Base-by-base conservation (phyloP, 108 stramenopile genomes). In the Cyclostephanos tholiformis region DNA sequence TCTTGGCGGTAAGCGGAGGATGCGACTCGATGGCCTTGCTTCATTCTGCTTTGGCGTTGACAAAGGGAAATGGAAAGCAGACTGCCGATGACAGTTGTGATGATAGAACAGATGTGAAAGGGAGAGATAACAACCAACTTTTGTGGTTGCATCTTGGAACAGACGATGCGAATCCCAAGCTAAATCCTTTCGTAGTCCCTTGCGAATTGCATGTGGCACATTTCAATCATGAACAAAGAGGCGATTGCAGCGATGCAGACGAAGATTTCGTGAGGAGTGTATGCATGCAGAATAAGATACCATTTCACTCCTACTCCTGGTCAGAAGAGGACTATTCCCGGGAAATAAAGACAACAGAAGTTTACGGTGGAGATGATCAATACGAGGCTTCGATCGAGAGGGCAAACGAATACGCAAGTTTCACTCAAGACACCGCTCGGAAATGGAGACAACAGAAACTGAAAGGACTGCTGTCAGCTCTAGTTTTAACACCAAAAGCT, bases 21-120 rank as follows among this genome's bases (percentile, higher is more conserved):
- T 91, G 89, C 60, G 95, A 95, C 83, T 95, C 95, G 26, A 79
- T 95, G 27, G 95, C 87, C 2, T 46, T 95, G 25, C 85, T 93
- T 39, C 89, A 95, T 85, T 75, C 89, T 20, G 57, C 89, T 13
- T 60, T 85, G 65, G 77, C 87, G 36, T 69, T 76, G 61, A 75
- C 68, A 50, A 62, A 44, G 50, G 48, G 14, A 36, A 17, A 26
- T 23, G 43, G 16, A 29, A 29, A 48, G 23, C 39, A 50, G 14
- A 59, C 8, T 27, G 27, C 22, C n/a, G 23, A 48, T 43, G 2
- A 29, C 59, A 44, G 25, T 43, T 43, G 27, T 59, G 57, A 23
- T 41, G 35, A 20, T 29, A 14, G n/a, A 44, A 4, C 26, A 53
- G 16, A 51, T 35, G 43, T 35, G 27, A 44, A 58, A 20, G 19